Conservation (phyloP, 495 filamentous ascomycete genomes). For the Penicillium bialowiezense region DNA sequence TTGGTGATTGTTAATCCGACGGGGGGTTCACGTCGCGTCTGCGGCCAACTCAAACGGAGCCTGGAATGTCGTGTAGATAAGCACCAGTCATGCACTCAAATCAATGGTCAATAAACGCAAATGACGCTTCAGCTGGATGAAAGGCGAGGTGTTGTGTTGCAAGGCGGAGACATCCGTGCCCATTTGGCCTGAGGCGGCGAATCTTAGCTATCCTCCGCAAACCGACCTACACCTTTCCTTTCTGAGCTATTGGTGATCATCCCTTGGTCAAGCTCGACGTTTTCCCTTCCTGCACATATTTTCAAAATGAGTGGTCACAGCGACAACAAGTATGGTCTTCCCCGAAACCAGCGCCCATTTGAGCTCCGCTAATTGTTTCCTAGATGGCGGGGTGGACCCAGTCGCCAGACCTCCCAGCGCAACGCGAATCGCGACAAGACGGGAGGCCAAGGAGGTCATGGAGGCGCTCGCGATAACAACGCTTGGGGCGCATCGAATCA, state of each 20-base stretch:
- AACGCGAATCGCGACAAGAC: slow-evolving; percentile 32
- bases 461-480: slow-evolving; percentile 30
- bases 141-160: slow-evolving; percentile 5
- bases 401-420: slow-evolving; percentile 40
- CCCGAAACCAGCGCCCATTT: background rate
- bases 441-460: no score
- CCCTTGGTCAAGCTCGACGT: background rate
- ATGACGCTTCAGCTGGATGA: background rate
- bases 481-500: slow-evolving; percentile 28
- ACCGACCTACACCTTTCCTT: slow-evolving; percentile 1
- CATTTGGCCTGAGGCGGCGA: slow-evolving; percentile 21
- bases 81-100: background rate
- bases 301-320: slow-evolving; percentile 35
- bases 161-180: slow-evolving; percentile 26
- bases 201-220: slow-evolving; percentile 6
- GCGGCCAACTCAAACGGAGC: slow-evolving; percentile 3
- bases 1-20: slow-evolving; percentile 20
- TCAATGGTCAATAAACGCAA: background rate
- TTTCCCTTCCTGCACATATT: background rate
- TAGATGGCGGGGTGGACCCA: slow-evolving; percentile 45
- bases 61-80: background rate
- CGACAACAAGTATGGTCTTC: slow-evolving; percentile 34
- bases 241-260: background rate
- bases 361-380: slow-evolving; percentile 7
- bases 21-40: slow-evolving; percentile 17